Percentiles rank a stretch among this genome's conserved stretches.
Evolutionary conservation across 2,329 filamentous ascomycete species (phyloP).

Genomic region (Trichoderma lentiforme): DNA sequence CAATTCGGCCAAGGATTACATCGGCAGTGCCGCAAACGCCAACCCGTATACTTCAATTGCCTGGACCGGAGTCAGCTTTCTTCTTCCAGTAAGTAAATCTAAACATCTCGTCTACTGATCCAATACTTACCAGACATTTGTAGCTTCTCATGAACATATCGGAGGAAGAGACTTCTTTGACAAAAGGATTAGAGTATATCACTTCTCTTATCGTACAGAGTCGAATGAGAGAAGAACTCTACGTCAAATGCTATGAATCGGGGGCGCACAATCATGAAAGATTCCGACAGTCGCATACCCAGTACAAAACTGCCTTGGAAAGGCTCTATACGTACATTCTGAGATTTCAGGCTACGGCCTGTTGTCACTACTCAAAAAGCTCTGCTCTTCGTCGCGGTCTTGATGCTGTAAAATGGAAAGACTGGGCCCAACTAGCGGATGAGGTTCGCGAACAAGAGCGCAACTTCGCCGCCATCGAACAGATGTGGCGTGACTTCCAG

Average conservation of each 20-base stretch:
- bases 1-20: background rate
- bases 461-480: background rate
- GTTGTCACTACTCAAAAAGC: background rate
- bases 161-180: accelerated
- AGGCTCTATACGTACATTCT: background rate
- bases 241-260: background rate
- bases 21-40: background rate
- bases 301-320: background rate
- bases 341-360: background rate
- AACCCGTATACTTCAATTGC: background rate
- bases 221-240: background rate
- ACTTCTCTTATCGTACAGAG: background rate
- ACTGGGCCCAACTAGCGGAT: background rate
- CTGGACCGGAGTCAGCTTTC: background rate
- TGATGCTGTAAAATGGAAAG: background rate
- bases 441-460: background rate
- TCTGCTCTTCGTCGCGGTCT: background rate
- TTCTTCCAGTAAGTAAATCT: background rate
- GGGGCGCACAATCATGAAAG: too few relatives aligned
- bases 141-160: background rate
- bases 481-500: background rate
- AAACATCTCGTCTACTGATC: accelerated
- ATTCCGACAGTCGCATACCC: background rate
- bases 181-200: background rate
- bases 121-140: background rate